phyloP scores from a whole-genome alignment of 306 rosid species.

The Trifolium fragiferum region DNA sequence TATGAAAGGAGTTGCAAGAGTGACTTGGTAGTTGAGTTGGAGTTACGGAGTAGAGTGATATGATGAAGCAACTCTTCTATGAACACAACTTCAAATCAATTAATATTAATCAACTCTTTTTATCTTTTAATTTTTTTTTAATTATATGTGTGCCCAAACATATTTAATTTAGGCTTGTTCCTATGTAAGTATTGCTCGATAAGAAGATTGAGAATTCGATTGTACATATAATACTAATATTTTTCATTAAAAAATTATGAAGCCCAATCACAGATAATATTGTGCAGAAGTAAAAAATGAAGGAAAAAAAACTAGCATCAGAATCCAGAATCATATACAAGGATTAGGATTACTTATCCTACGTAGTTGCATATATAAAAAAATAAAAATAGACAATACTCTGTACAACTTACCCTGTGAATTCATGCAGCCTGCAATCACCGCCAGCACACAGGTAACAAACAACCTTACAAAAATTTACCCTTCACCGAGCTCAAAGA shows the following conservation, averaged over 20 bases:
- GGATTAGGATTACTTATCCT: conserved; percentile 4
- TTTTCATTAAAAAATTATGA: not conserved
- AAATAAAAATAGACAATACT: not conserved
- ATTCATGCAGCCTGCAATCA: conserved; percentile 19
- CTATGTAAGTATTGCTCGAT: too few species aligned
- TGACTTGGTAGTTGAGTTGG: conserved; percentile 4
- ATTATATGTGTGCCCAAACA: too few species aligned
- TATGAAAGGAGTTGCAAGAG: not conserved
- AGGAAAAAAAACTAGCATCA: not conserved
- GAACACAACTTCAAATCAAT: too few species aligned
- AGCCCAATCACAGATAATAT: conserved; percentile 7
- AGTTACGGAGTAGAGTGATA: not conserved
- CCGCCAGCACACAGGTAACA: conserved; percentile 16
- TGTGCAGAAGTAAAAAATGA: conserved; percentile 1
- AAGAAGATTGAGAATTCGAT: not conserved
- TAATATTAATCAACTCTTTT: too few species aligned
- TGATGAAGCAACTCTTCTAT: too few species aligned
- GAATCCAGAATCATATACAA: conserved; percentile 29
- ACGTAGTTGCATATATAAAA: conserved; percentile 8
- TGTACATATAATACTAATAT: not conserved
- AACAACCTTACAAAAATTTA: not conserved
- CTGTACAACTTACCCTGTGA: conserved; percentile 19
- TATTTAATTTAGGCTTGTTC: too few species aligned
- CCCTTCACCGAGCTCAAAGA: conserved; percentile 16
- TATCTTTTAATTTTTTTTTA: too few species aligned